A percentile compares a stretch with the other conserved stretches of the same genome.
Evolutionary conservation across 2,329 filamentous ascomycete genomes (phyloP).

Genomic region (Fusarium lateritium): DNA sequence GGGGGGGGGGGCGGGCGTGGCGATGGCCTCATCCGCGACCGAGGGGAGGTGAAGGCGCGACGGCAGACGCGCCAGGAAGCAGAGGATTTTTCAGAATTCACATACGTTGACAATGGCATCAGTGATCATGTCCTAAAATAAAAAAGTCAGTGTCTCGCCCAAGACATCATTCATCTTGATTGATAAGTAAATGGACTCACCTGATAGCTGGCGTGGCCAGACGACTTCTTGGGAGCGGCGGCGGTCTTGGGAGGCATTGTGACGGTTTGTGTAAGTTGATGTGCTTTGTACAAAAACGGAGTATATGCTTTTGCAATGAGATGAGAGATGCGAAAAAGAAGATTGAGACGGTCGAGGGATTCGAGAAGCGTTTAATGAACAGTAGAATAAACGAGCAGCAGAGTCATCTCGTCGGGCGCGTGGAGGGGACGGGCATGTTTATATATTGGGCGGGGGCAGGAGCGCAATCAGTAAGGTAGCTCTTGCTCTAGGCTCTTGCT

Average conservation of each 20-base stretch:
- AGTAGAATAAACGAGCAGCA: slow-evolving; percentile 55
- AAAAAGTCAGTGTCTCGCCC: slow-evolving; percentile 22
- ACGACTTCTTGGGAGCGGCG: slow-evolving; percentile 59
- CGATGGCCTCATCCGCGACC: slow-evolving; percentile 45
- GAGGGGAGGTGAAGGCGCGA: slow-evolving; percentile 44
- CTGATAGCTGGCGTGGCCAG: slow-evolving; percentile 72
- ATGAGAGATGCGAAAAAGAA: slow-evolving; percentile 46
- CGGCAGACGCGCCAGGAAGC: slow-evolving; percentile 56
- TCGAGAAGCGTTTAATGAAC: slow-evolving; percentile 46
- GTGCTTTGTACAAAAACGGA: slow-evolving; percentile 35
- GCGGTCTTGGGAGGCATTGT: slow-evolving; percentile 74
- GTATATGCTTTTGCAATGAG: slow-evolving; percentile 42
- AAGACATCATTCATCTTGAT: slow-evolving; percentile 1
- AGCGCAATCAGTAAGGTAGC: slow-evolving; percentile 68
- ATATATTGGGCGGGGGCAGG: slow-evolving; percentile 72
- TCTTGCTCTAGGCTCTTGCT: slow-evolving; percentile 44
- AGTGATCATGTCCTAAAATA: slow-evolving; percentile 71
- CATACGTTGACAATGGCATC: slow-evolving; percentile 74
- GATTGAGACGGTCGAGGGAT: slow-evolving; percentile 21
- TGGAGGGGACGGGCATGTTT: slow-evolving; percentile 68
- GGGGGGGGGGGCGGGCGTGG: slow-evolving; percentile 37
- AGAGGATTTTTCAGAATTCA: slow-evolving; percentile 44
- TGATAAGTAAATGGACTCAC: slow-evolving; percentile 57
- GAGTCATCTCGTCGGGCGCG: slow-evolving; percentile 65
- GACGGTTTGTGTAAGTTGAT: slow-evolving; percentile 50